phyloP scores from a whole-genome alignment of 257 asterid genomes.

The Jacaranda mimosifolia region DNA sequence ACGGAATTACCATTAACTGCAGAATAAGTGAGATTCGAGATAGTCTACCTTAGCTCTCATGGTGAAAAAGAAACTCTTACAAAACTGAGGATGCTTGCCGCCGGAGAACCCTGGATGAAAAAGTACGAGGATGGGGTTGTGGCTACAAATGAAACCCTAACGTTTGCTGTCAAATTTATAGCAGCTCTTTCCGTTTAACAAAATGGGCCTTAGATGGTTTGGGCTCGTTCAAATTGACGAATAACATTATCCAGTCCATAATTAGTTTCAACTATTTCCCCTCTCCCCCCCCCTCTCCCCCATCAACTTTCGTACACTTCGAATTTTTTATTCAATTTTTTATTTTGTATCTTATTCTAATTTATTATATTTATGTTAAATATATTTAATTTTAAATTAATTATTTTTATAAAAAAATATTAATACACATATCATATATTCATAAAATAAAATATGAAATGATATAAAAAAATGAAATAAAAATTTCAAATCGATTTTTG shows the following conservation, averaged over 20 bases:
- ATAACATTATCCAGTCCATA: not conserved
- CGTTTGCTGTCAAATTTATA: slow-evolving; percentile 27
- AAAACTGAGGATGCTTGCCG: not conserved
- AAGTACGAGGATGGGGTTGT: not conserved
- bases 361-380: too few relatives aligned
- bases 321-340: too few relatives aligned
- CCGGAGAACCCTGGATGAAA: not conserved
- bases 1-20: not conserved
- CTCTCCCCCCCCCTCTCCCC: not conserved
- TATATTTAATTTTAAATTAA: too few relatives aligned
- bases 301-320: too few relatives aligned
- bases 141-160: slow-evolving; percentile 26
- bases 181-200: not conserved
- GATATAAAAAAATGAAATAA: too few relatives aligned
- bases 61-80: slow-evolving; percentile 12
- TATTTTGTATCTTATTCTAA: too few relatives aligned
- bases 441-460: too few relatives aligned
- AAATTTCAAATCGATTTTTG: too few relatives aligned
- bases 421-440: too few relatives aligned
- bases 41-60: slow-evolving; percentile 46
- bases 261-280: not conserved
- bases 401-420: too few relatives aligned
- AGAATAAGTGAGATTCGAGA: not conserved
- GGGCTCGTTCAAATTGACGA: slow-evolving; percentile 10
- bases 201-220: slow-evolving; percentile 15